Evolutionary conservation across 2,329 filamentous ascomycete genomes (phyloP).

Genomic region (Penicillium sp.): DNA sequence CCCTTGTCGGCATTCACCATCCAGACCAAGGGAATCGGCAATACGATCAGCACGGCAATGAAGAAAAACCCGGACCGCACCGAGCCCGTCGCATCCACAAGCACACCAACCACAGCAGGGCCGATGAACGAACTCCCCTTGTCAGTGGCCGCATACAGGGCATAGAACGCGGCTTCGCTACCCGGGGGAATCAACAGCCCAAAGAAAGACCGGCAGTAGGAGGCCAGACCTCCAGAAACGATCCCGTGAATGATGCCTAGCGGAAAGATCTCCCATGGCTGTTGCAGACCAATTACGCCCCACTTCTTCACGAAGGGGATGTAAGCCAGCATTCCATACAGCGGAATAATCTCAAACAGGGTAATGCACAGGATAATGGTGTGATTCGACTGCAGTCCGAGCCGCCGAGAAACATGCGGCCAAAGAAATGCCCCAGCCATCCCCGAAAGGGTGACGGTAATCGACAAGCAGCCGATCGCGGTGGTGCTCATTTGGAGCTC

Average conservation of each 20-base stretch:
- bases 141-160: constrained; percentile 90
- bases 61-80: constrained; percentile 88
- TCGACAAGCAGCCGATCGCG: constrained; percentile 80
- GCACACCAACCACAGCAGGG: constrained; percentile 82
- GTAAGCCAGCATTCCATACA: constrained; percentile 85
- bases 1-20: constrained; percentile 59
- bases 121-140: constrained; percentile 91
- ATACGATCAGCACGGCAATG: constrained; percentile 73
- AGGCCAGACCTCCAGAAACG: constrained; percentile 79
- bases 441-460: constrained; percentile 79
- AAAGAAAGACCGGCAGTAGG: constrained; percentile 84
- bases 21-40: constrained; percentile 79
- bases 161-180: constrained; percentile 89
- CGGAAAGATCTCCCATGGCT: constrained; percentile 92
- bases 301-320: constrained; percentile 71
- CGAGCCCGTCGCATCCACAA: constrained; percentile 76
- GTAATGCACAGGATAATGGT: constrained; percentile 86
- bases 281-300: constrained; percentile 78
- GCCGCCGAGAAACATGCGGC: constrained; percentile 70
- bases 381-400: constrained; percentile 71
- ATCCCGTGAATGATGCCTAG: constrained; percentile 83
- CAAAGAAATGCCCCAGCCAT: constrained; percentile 84
- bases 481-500: constrained; percentile 80
- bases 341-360: constrained; percentile 84
- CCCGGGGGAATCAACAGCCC: constrained; percentile 87